Evolutionary conservation across 176 grass and related monocot species (phyloP), one percentile per base, ranked within the genome.

Genomic region (Eleusine coracana): DNA sequence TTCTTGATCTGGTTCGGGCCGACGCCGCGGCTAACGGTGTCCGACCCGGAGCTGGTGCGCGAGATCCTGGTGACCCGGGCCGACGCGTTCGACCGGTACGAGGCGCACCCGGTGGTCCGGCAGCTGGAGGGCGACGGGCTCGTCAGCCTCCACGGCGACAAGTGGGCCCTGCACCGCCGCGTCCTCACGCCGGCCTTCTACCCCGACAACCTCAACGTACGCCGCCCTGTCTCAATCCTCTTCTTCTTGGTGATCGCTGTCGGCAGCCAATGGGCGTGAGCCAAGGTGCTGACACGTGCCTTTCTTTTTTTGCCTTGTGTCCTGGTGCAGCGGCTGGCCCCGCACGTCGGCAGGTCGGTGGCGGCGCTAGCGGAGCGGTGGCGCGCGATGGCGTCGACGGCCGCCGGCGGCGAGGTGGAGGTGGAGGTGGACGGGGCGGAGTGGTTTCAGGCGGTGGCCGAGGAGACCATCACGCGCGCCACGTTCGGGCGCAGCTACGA

Each of bases 111-210:
- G 10, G 17, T 92, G 17, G 92, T 94, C 65, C 92, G 87, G 80
- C 89, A 94, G 86, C 94, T 94, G 0, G 94, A 97, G 77, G 94
- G 94, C 16, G 87, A 97, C 52, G 94, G 94, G n/a, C 83, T 97
- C 74, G 68, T 92, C 82, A 94, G 90, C 65, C 89, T 97, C 50
- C 81, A 85, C 39, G 92, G 88, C 48, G 77, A 94, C 71, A 92
- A 94, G 87, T 97, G 94, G 94, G 92, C 87, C 18, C 87, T 79
- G 80, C 94, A 97, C 83, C 81, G 89, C n/a, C 92, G 90, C 77
- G 83, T 97, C 3, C 87, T 97, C 84, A 80, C 85, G 3, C 92
- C 94, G 1, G 76, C 85, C 29, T 94, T 97, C 81, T 88, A 87
- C 80, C 86, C 79, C 73, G 89, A 94, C 48, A 94, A 97, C 84